Percentiles rank a stretch among this genome's conserved stretches.
phyloP scores from a whole-genome alignment of 2,329 filamentous ascomycete genomes.

The Berkeleyomyces basicola region DNA sequence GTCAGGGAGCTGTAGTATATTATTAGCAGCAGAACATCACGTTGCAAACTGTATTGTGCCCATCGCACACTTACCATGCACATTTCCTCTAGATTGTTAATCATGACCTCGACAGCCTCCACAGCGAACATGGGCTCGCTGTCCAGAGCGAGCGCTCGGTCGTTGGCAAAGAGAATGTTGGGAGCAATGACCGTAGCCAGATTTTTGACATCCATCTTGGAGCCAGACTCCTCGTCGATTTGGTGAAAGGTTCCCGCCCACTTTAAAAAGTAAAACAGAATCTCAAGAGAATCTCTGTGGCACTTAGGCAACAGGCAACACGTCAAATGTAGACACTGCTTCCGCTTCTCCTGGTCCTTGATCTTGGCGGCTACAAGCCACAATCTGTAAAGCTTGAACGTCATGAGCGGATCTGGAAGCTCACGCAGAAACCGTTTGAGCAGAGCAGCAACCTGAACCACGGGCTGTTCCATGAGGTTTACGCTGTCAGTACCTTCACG shows the following conservation, averaged over 20 bases:
- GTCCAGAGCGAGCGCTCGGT: slow-evolving; percentile 52
- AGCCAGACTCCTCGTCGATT: slow-evolving; percentile 89
- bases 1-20: slow-evolving; percentile 57
- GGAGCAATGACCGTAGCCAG: slow-evolving; percentile 93
- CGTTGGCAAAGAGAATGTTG: slow-evolving; percentile 67
- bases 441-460: slow-evolving; percentile 83
- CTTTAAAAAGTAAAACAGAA: slow-evolving; percentile 88
- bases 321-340: slow-evolving; percentile 72
- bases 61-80: slow-evolving; percentile 59
- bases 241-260: slow-evolving; percentile 97
- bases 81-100: slow-evolving; percentile 89
- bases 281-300: slow-evolving; percentile 86
- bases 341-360: slow-evolving; percentile 60
- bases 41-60: not conserved
- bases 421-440: slow-evolving; percentile 91
- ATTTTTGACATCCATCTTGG: slow-evolving; percentile 98
- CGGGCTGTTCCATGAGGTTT: slow-evolving; percentile 73
- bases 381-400: slow-evolving; percentile 80
- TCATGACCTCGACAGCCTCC: slow-evolving; percentile 78
- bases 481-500: slow-evolving; percentile 69
- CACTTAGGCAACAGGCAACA: slow-evolving; percentile 87
- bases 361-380: slow-evolving; percentile 88
- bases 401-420: slow-evolving; percentile 85
- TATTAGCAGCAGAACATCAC: slow-evolving; percentile 14
- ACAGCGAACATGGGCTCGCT: slow-evolving; percentile 87